Percentiles rank a stretch among this genome's conserved stretches.
Conservation (phyloP, 306 rosid species). For the Elaeagnus macrophylla region DNA sequence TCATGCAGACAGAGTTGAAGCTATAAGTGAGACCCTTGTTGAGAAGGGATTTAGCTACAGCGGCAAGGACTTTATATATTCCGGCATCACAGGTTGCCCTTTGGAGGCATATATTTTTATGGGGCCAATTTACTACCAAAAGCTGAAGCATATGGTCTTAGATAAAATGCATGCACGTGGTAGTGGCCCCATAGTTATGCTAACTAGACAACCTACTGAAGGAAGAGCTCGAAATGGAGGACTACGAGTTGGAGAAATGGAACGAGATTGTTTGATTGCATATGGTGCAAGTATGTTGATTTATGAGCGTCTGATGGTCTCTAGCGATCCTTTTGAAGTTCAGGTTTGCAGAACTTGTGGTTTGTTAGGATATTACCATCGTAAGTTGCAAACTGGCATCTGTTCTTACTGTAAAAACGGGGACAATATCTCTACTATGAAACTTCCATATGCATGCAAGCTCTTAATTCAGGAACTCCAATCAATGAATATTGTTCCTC, state of each 20-base stretch:
- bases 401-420: conserved; percentile 87
- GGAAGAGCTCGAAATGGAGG: conserved; percentile 97
- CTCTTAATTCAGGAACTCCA: conserved; percentile 96
- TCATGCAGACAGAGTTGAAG: conserved; percentile 96
- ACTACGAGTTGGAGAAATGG: conserved; percentile 96
- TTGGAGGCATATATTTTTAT: conserved; percentile 93
- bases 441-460: conserved; percentile 95
- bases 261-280: conserved; percentile 90
- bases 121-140: conserved; percentile 99
- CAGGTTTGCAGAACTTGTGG: conserved; percentile 89
- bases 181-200: conserved; percentile 57
- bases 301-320: conserved; percentile 78
- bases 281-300: conserved; percentile 97
- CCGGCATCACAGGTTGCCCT: conserved; percentile 96
- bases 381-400: conserved; percentile 60
- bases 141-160: conserved; percentile 89
- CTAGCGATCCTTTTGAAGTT: conserved; percentile 90
- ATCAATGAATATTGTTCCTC: conserved; percentile 85
- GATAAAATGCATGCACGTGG: conserved; percentile 99
- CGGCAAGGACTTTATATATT: conserved; percentile 85
- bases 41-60: conserved; percentile 71
- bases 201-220: conserved; percentile 91
- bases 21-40: conserved; percentile 83
- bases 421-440: conserved; percentile 67
- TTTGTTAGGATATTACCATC: conserved; percentile 79